Evolutionary conservation across 495 filamentous ascomycete species (phyloP).

Genomic region (Xylaria curta): DNA sequence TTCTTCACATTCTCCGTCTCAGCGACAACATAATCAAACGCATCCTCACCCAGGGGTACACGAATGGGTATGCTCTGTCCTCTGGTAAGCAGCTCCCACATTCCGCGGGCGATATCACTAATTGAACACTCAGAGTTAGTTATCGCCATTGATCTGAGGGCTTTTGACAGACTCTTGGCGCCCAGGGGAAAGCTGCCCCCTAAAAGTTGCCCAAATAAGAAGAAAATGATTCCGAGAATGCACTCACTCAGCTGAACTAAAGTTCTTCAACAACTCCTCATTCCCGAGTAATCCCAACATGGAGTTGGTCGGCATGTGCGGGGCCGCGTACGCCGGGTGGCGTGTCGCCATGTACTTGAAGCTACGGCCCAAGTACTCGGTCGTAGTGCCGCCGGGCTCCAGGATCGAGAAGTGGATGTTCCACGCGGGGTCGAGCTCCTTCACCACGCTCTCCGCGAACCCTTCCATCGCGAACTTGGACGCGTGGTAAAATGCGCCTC

Average conservation of each 20-base stretch:
- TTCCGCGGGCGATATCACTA: conserved; percentile 42
- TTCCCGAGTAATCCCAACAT: conserved; percentile 46
- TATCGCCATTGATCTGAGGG: no score
- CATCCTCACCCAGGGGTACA: conserved; percentile 52
- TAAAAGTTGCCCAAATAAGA: no score
- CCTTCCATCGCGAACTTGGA: conserved; percentile 63
- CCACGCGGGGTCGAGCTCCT: conserved; percentile 62
- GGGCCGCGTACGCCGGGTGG: conserved; percentile 47
- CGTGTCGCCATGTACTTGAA: conserved; percentile 24
- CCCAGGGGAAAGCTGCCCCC: no score
- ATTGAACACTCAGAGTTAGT: no score
- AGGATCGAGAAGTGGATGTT: conserved; percentile 54
- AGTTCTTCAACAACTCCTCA: conserved; percentile 35
- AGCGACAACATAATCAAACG: conserved; percentile 45
- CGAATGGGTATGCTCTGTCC: conserved; percentile 50
- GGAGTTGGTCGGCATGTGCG: conserved; percentile 41
- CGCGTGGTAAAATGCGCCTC: conserved; percentile 61
- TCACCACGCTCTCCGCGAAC: conserved; percentile 59
- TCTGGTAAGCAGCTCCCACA: conserved; percentile 45
- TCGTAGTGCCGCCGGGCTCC: conserved; percentile 58
- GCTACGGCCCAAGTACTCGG: conserved; percentile 39
- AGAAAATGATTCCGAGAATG: no score
- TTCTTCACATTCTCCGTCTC: conserved; percentile 43
- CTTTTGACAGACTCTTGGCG: no score
- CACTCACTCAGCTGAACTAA: conserved; percentile 39